Evolutionary conservation across 108 stramenopile species (phyloP).

Genomic region (Pseudonitzschia multistriata): DNA sequence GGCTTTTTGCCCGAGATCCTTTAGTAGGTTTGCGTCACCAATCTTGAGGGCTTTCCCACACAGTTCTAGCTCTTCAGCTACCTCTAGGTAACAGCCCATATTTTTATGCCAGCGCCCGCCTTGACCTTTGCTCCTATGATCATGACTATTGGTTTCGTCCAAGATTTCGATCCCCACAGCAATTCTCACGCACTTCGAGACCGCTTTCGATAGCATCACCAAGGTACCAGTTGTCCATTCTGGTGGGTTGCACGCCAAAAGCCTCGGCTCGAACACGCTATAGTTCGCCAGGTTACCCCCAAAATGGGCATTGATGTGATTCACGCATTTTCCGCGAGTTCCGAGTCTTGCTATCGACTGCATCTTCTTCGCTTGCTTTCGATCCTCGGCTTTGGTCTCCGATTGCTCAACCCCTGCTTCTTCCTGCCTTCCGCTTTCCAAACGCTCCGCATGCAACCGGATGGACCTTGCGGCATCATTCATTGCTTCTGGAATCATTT

Average conservation of each 20-base stretch:
- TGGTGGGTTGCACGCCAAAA: not conserved
- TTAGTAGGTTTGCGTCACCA: not conserved
- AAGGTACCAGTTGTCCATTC: not conserved
- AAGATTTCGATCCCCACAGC: not conserved
- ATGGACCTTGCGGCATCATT: not conserved
- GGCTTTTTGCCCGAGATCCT: not conserved
- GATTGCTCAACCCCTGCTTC: not conserved
- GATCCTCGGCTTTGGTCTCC: not conserved
- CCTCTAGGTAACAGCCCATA: not conserved
- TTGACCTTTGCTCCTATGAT: too few species aligned
- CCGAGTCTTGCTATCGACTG: not conserved
- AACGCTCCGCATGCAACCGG: not conserved
- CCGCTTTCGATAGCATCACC: not conserved
- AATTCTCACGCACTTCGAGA: not conserved
- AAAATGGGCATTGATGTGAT: not conserved
- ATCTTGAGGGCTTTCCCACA: not conserved
- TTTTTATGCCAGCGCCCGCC: not conserved
- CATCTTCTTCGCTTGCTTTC: not conserved
- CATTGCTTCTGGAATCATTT: not conserved
- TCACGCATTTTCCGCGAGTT: not conserved
- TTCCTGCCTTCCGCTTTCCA: not conserved
- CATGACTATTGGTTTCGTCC: too few species aligned
- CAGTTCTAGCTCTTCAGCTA: not conserved
- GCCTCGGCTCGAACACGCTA: conserved; percentile 6
- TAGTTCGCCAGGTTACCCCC: conserved; percentile 11